Conservation (phyloP, 495 filamentous ascomycete genomes). For the Penicillium verhagenii region DNA sequence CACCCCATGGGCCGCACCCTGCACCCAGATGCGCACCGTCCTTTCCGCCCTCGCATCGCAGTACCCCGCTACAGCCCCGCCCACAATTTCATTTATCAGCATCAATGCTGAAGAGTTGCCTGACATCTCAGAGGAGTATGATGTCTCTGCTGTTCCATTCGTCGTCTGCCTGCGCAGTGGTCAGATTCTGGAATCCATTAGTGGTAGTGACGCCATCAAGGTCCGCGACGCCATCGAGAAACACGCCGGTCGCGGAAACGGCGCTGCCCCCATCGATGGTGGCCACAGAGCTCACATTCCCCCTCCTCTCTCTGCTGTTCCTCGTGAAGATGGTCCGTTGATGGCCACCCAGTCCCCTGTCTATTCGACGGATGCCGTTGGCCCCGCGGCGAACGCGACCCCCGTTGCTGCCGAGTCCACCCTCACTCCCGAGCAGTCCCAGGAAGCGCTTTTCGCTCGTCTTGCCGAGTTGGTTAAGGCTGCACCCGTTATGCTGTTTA, state of each 20-base stretch:
- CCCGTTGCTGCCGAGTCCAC: conserved; percentile 28
- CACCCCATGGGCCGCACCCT: conserved; percentile 95
- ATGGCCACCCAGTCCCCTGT: conserved; percentile 41
- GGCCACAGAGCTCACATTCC: conserved; percentile 46
- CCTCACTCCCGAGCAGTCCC: conserved; percentile 54
- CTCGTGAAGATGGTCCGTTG: conserved; percentile 39
- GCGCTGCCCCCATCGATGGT: conserved; percentile 19
- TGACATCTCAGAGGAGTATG: conserved; percentile 83
- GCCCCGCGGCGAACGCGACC: conserved; percentile 26
- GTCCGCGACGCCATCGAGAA: conserved; percentile 81
- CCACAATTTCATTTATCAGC: conserved; percentile 73
- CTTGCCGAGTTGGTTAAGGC: conserved; percentile 83
- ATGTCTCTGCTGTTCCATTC: conserved; percentile 91
- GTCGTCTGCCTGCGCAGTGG: conserved; percentile 74
- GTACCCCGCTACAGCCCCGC: conserved; percentile 65
- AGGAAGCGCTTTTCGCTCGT: conserved; percentile 76
- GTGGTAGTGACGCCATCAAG: conserved; percentile 80
- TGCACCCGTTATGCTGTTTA: conserved; percentile 95
- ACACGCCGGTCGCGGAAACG: conserved; percentile 53
- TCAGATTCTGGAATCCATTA: conserved; percentile 73
- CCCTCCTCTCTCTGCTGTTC: conserved; percentile 48
- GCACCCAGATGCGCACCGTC: conserved; percentile 87
- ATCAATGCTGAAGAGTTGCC: conserved; percentile 88
- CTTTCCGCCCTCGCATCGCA: conserved; percentile 79
- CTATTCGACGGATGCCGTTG: conserved; percentile 46